phyloP scores from a whole-genome alignment of 2,329 filamentous ascomycete genomes.

The Claviceps citrina region DNA sequence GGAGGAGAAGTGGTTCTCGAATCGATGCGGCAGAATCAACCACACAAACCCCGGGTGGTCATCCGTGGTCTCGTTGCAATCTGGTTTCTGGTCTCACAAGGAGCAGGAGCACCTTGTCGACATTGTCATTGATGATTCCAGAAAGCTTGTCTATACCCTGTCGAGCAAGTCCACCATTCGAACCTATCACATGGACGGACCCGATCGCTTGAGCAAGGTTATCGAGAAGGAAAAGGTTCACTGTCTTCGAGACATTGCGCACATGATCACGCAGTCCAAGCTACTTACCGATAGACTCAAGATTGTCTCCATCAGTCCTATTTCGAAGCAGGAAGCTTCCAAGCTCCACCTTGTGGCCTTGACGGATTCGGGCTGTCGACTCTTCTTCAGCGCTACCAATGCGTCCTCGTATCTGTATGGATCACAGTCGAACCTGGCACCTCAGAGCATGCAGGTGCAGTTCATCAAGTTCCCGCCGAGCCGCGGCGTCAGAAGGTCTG shows the following conservation, averaged over 20 bases:
- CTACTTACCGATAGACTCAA: constrained; percentile 53
- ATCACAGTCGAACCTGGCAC: constrained; percentile 46
- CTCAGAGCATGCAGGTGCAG: constrained; percentile 94
- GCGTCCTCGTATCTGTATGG: constrained; percentile 52
- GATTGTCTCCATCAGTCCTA: constrained; percentile 75
- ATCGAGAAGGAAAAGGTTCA: constrained; percentile 50
- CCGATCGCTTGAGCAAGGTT: constrained; percentile 44
- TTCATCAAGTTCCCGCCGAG: constrained; percentile 85
- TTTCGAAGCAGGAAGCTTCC: constrained; percentile 62
- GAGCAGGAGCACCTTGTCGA: constrained; percentile 52
- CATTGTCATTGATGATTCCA: constrained; percentile 76
- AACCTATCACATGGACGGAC: constrained; percentile 70
- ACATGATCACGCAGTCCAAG: constrained; percentile 63
- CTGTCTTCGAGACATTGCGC: constrained; percentile 59
- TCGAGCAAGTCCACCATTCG: constrained; percentile 79
- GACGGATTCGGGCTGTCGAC: constrained; percentile 75
- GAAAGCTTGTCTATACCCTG: constrained; percentile 79
- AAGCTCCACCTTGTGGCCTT: constrained; percentile 81
- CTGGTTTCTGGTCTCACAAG: constrained; percentile 35
- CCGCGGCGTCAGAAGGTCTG: constrained; percentile 15
- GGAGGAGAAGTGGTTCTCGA: constrained; percentile 93
- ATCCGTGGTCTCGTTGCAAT: constrained; percentile 40
- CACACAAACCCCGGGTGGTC: constrained; percentile 64
- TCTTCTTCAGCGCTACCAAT: constrained; percentile 83
- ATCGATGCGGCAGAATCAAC: constrained; percentile 73